These are phyloP conservation scores for Priceomyces medius DNA, from an alignment of 805 yeast genomes.

Conservation along the genomic window DNA sequence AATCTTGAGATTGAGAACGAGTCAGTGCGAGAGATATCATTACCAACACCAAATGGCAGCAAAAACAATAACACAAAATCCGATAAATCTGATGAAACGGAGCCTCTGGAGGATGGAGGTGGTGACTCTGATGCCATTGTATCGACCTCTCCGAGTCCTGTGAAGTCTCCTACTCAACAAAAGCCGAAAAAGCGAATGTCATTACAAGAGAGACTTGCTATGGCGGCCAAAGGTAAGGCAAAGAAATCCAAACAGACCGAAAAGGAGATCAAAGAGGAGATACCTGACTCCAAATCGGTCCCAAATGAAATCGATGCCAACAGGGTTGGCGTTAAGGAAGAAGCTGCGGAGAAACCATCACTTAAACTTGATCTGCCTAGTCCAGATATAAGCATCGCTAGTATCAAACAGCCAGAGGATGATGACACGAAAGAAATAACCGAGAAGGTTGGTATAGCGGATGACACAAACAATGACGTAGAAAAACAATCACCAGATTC, in stretches of 20 bases:
- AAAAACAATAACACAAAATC: too few species aligned
- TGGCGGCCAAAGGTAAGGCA: conserved; percentile 62
- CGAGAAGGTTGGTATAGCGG: too few species aligned
- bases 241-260: conserved; percentile 14
- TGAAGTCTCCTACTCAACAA: conserved; percentile 1
- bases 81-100: too few species aligned
- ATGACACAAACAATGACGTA: too few species aligned
- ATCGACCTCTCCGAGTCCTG: background rate
- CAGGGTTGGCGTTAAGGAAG: conserved; percentile 1
- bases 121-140: background rate
- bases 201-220: conserved; percentile 79
- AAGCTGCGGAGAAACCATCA: background rate
- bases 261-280: background rate
- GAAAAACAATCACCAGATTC: too few species aligned
- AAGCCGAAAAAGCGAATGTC: conserved; percentile 59
- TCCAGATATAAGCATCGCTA: too few species aligned
- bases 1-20: background rate
- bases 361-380: background rate
- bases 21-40: background rate
- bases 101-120: background rate
- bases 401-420: too few species aligned
- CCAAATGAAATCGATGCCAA: background rate
- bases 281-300: background rate
- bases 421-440: too few species aligned
- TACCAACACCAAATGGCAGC: too few species aligned